A percentile compares a stretch with the other conserved stretches of the same genome.
phyloP scores from a whole-genome alignment of 495 filamentous ascomycete genomes.

The Pyronema omphalodes region DNA sequence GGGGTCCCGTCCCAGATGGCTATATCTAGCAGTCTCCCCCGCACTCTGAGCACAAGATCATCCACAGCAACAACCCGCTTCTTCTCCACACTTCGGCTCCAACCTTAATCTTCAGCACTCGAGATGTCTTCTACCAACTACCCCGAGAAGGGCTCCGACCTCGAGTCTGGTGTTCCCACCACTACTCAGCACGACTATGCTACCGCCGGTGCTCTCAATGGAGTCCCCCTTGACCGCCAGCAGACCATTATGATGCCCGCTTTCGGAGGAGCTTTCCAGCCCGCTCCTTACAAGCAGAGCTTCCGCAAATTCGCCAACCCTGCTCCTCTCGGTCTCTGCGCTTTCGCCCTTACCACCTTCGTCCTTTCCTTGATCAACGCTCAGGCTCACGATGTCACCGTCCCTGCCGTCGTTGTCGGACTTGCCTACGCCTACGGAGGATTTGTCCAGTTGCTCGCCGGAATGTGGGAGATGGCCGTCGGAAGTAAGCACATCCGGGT shows the following conservation, averaged over 20 bases:
- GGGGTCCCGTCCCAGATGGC: not conserved
- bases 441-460: conserved; percentile 76
- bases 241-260: conserved; percentile 45
- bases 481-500: conserved; percentile 34
- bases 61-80: not conserved
- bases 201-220: not conserved
- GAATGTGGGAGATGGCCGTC: conserved; percentile 99
- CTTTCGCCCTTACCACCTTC: conserved; percentile 93
- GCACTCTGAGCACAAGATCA: not conserved
- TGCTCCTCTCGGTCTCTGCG: conserved; percentile 65
- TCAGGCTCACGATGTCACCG: conserved; percentile 37
- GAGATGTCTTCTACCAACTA: not conserved
- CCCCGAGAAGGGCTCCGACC: conserved; percentile 1
- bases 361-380: conserved; percentile 77
- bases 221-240: conserved; percentile 39
- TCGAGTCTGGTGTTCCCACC: not conserved
- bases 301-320: conserved; percentile 78
- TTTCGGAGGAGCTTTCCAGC: conserved; percentile 93
- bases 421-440: conserved; percentile 69
- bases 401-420: conserved; percentile 51
- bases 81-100: conserved; percentile 1
- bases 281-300: conserved; percentile 66
- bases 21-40: not conserved
- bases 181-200: not conserved
- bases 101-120: not conserved